Conservation (phyloP, 2,329 filamentous ascomycete species). For the Beauveria australis region DNA sequence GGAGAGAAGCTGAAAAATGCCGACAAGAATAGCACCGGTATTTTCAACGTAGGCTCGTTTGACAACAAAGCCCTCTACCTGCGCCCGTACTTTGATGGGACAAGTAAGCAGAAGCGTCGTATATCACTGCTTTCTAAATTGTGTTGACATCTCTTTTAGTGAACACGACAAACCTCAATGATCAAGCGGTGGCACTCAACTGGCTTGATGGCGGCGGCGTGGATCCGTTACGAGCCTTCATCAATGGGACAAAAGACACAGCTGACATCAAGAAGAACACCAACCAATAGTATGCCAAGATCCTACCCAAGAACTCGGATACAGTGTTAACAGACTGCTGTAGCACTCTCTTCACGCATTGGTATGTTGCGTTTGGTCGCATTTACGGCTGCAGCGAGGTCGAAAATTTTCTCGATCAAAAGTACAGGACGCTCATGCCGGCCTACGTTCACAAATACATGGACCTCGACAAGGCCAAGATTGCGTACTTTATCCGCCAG, state of each 20-base stretch:
- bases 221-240: constrained; percentile 18
- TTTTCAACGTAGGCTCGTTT: constrained; percentile 21
- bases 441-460: constrained; percentile 27
- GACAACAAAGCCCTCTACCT: constrained; percentile 18
- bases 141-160: constrained; percentile 4
- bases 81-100: constrained; percentile 23
- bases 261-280: constrained; percentile 17
- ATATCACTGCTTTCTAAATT: too few species aligned
- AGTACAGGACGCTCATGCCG: constrained; percentile 9
- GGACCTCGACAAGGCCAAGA: constrained; percentile 21
- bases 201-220: constrained; percentile 25
- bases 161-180: constrained; percentile 22
- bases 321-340: background rate
- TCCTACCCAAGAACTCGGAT: background rate
- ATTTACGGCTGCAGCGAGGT: constrained; percentile 20
- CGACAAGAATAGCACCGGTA: constrained; percentile 18
- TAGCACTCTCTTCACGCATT: constrained; percentile 21
- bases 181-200: constrained; percentile 18
- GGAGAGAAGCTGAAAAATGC: background rate
- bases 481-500: constrained; percentile 25
- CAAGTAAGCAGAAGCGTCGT: constrained; percentile 13
- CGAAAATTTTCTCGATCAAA: constrained; percentile 10
- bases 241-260: constrained; percentile 16
- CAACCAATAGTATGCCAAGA: constrained; percentile 21
- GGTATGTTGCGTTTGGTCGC: constrained; percentile 21